phyloP scores from a whole-genome alignment of 495 filamentous ascomycete species.

The Podospora pseudocomata region DNA sequence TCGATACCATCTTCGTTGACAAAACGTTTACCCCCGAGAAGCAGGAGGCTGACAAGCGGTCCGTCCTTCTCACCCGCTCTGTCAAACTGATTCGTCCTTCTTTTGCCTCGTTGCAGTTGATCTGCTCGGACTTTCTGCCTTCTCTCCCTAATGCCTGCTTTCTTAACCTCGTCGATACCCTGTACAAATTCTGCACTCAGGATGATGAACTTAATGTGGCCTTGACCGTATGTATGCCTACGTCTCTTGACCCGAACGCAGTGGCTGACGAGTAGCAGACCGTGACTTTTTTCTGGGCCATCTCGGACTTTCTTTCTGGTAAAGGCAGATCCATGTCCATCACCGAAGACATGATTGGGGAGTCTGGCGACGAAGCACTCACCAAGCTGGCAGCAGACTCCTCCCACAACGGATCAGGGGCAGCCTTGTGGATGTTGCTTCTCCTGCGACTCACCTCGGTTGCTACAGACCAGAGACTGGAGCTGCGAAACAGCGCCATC shows the following conservation, averaged over 20 bases:
- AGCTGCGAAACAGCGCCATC: slow-evolving; percentile 86
- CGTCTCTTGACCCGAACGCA: background rate
- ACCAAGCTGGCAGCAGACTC: slow-evolving; percentile 49
- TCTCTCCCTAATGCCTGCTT: slow-evolving; percentile 75
- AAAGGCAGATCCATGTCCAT: slow-evolving; percentile 46
- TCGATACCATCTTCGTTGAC: slow-evolving; percentile 73
- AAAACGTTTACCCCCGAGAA: slow-evolving; percentile 29
- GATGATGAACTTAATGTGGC: slow-evolving; percentile 93
- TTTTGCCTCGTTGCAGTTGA: slow-evolving; percentile 83
- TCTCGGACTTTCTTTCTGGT: slow-evolving; percentile 75
- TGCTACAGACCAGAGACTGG: slow-evolving; percentile 71
- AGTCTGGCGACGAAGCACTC: slow-evolving; percentile 48
- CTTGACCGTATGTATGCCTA: slow-evolving; percentile 59
- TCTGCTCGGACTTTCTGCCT: slow-evolving; percentile 89
- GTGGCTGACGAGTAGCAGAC: slow-evolving; percentile 50
- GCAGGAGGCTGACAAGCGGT: slow-evolving; percentile 22
- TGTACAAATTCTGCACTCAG: slow-evolving; percentile 83
- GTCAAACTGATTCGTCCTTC: slow-evolving; percentile 74
- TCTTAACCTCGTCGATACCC: slow-evolving; percentile 77
- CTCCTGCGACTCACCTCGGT: slow-evolving; percentile 74
- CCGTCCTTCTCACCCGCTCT: slow-evolving; percentile 54
- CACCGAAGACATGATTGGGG: slow-evolving; percentile 47
- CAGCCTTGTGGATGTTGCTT: slow-evolving; percentile 79
- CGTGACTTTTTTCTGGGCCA: slow-evolving; percentile 90
- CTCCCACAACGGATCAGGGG: slow-evolving; percentile 48